Evolutionary conservation across 2,329 filamentous ascomycete species (phyloP), one percentile per base, ranked within the genome.

Genomic region (Coleophoma cylindrospora): DNA sequence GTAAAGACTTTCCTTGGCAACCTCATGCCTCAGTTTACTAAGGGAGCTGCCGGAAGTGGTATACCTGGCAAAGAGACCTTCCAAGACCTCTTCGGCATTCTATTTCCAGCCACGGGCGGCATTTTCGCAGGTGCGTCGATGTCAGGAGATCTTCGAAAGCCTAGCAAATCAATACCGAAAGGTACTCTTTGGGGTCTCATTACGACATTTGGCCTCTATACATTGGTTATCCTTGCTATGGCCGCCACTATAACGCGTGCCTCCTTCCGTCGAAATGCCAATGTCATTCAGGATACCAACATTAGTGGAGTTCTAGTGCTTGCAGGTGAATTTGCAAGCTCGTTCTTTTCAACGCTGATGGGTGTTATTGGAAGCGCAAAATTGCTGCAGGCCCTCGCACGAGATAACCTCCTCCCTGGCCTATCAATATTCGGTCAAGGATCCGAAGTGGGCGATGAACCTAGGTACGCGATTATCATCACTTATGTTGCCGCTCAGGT

Each of bases 281-380:
- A 95, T 62, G 81, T 95, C 45, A 87, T 95, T 45, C 86, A 91
- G 60, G 75, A 89, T 52, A 87, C 83, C n/a, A 95, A 86, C 61
- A 61, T 91, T n/a, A 94, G 86, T 14, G 78, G 81, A 0, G 73
- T 81, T 3, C 63, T 94, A 5, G 83, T 95, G 22, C 77, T 95
- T 3, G 80, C 89, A 1, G 90, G 90, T 50, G 90, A 95, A 66
- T 86, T 91, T 58, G 86, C 89, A 2, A 88, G 88, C 1, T 86
- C 86, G 1, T 84, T 91, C 60, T 95, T 95, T 70, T 95, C 89
- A 0, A 84, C 88, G 4, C 67, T 95, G 47, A 95, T 95, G 86
- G 90, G 90, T 4, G 79, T 95, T 37, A 89, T 95, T 55, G 89
- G 88, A 1, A 86, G 89, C 6, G 87, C 90, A 27, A 95, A 94